Evolutionary conservation across 257 asterid species (phyloP).

Genomic region (Nicotiana noctiflora): DNA sequence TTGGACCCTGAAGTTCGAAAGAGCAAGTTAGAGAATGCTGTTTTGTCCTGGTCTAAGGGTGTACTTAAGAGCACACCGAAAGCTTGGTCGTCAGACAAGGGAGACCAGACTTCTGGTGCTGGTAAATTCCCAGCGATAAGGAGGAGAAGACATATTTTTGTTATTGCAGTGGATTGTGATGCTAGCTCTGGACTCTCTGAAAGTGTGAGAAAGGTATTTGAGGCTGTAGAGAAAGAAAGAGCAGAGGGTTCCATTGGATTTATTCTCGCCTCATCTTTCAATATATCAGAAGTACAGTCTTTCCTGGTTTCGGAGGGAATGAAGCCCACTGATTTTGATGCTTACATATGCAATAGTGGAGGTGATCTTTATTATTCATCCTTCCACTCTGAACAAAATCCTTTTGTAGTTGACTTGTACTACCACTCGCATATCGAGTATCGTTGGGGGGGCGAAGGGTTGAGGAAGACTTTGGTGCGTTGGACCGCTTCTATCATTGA

Average conservation of each 20-base stretch:
- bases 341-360: conserved; percentile 93
- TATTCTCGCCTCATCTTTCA: conserved; percentile 77
- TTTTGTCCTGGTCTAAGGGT: conserved; percentile 68
- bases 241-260: conserved; percentile 82
- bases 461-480: conserved; percentile 83
- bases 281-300: conserved; percentile 50
- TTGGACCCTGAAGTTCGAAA: conserved; percentile 58
- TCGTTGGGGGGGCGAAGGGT: conserved; percentile 99
- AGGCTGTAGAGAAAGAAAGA: conserved; percentile 65
- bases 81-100: conserved; percentile 48
- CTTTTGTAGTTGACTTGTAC: conserved; percentile 86
- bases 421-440: conserved; percentile 97
- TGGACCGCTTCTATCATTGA: conserved; percentile 70
- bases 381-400: conserved; percentile 60
- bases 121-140: conserved; percentile 90
- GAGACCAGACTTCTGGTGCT: conserved; percentile 49
- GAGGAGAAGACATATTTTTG: conserved; percentile 76
- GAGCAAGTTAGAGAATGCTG: conserved; percentile 71
- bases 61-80: conserved; percentile 39
- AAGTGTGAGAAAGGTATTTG: conserved; percentile 62
- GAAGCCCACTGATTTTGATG: conserved; percentile 79
- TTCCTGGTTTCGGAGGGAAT: conserved; percentile 65
- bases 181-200: conserved; percentile 65
- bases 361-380: conserved; percentile 97
- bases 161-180: conserved; percentile 81